Evolutionary conservation across 1,284 basidiomycete species (phyloP), one percentile per base, ranked within the genome.

Genomic region (Fomitopsis schrenkii): DNA sequence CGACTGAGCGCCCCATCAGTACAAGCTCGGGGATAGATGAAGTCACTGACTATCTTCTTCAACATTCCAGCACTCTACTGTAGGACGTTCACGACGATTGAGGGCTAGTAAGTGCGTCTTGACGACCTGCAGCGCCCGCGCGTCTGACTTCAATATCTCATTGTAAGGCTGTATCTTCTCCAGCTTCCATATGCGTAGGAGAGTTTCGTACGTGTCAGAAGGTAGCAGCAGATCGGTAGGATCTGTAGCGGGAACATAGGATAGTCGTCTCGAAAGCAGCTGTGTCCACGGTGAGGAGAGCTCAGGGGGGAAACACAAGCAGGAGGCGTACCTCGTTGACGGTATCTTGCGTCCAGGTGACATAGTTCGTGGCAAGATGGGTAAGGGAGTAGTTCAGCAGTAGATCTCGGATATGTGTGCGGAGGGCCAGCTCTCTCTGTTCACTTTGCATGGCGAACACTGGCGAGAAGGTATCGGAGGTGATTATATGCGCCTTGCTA

Each of bases 341-440:
- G 2, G 76, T 74, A 58, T 75, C 69, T 63, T 83, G 76, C 2
- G 85, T 86, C 67, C 80, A 84, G n/a, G 76, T 70, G 42, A 83
- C 72, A 68, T 88, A 80, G 67, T 87, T 77, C 56, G 74, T 80
- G 0, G 85, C 82, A 40, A 87, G 72, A 70, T 89, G 82, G n/a
- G 70, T 71, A 28, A 76, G 74, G 7, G 75, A 79, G 66, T 89
- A 89, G 46, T 80, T 75, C 19, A 82, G 72, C 26, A 89, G 76
- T 17, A 86, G 70, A 40, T 79, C 71, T 38, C 77, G 81, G 60
- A 89, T 81, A 66, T 87, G 85, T 56, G 64, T 69, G 33, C 77
- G 79, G 46, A 83, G 70, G 62, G 68, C 70, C 14, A 69, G 55
- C 57, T 72, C 63, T 70, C 74, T 60, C 19, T 68, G 64, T 19